Evolutionary conservation across 176 grass and related monocot genomes (phyloP).

Genomic region (Pontederia crassipes): DNA sequence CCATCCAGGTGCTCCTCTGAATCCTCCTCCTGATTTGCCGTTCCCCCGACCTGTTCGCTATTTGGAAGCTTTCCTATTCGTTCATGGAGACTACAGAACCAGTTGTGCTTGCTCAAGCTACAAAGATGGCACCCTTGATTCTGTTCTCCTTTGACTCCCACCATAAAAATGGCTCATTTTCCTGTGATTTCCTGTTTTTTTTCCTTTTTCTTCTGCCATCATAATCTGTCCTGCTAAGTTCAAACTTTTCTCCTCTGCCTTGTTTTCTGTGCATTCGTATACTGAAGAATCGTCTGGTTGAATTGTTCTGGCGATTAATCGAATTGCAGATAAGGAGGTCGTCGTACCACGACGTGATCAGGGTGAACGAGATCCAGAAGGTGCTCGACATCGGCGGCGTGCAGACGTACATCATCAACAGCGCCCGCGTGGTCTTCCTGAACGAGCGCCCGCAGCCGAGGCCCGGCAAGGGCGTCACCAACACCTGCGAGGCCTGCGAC

Average conservation of each 20-base stretch:
- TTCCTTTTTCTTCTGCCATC: not conserved
- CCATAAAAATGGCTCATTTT: not conserved
- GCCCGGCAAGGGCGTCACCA: slow-evolving; percentile 16
- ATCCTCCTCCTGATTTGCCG: not conserved
- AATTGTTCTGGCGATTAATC: not conserved
- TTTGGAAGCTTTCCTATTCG: no score
- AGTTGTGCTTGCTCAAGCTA: no score
- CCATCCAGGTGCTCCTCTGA: not conserved
- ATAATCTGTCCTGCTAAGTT: not conserved
- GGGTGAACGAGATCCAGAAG: slow-evolving; percentile 24
- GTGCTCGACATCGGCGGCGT: slow-evolving; percentile 21
- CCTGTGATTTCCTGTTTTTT: not conserved
- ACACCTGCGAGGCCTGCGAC: slow-evolving; percentile 17
- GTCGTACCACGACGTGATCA: slow-evolving; percentile 32
- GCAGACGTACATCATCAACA: slow-evolving; percentile 33
- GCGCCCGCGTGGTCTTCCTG: slow-evolving; percentile 24
- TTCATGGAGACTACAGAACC: no score
- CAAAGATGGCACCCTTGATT: not conserved
- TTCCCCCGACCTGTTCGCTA: not conserved
- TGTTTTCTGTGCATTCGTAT: not conserved
- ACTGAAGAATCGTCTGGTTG: not conserved
- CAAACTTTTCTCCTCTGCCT: not conserved
- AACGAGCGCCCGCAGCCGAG: slow-evolving; percentile 24
- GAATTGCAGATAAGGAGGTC: slow-evolving; percentile 27
- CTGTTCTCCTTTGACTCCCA: not conserved